phyloP scores from a whole-genome alignment of 495 filamentous ascomycete species.

The Evansstolkia leycettana region DNA sequence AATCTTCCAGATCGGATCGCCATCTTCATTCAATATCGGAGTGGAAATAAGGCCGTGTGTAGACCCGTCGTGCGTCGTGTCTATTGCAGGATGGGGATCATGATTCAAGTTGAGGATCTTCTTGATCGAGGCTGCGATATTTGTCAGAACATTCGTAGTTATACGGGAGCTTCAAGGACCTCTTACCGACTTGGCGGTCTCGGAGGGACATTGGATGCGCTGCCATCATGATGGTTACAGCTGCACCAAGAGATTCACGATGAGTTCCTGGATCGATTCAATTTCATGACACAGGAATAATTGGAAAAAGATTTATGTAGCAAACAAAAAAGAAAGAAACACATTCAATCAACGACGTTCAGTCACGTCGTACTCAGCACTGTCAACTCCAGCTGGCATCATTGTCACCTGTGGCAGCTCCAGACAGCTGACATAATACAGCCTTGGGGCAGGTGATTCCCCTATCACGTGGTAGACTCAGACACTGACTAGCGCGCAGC shows the following conservation, averaged over 20 bases:
- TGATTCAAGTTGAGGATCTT: constrained; percentile 95
- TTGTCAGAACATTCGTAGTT: neutral
- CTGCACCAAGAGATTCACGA: neutral
- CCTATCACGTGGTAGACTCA: neutral
- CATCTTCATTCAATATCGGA: constrained; percentile 76
- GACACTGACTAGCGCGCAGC: constrained; percentile 2
- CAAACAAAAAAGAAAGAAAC: too few relatives aligned
- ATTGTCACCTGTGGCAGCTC: constrained; percentile 6
- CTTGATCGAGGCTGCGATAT: constrained; percentile 70
- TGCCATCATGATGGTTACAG: constrained; percentile 61
- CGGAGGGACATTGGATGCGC: constrained; percentile 65
- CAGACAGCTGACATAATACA: constrained; percentile 9
- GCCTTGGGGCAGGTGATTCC: neutral
- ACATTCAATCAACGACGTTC: too few relatives aligned
- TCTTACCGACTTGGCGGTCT: constrained; percentile 87
- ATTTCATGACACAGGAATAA: neutral
- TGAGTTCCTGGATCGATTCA: neutral
- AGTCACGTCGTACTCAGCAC: too few relatives aligned
- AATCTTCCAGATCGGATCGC: constrained; percentile 70
- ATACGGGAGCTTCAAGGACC: neutral
- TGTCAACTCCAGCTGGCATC: constrained; percentile 15
- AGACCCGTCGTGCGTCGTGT: constrained; percentile 40
- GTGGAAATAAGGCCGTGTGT: constrained; percentile 54
- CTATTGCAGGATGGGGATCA: constrained; percentile 39
- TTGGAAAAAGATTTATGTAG: too few relatives aligned